phyloP scores from a whole-genome alignment of 257 asterid genomes.

The Jacaranda copaia region DNA sequence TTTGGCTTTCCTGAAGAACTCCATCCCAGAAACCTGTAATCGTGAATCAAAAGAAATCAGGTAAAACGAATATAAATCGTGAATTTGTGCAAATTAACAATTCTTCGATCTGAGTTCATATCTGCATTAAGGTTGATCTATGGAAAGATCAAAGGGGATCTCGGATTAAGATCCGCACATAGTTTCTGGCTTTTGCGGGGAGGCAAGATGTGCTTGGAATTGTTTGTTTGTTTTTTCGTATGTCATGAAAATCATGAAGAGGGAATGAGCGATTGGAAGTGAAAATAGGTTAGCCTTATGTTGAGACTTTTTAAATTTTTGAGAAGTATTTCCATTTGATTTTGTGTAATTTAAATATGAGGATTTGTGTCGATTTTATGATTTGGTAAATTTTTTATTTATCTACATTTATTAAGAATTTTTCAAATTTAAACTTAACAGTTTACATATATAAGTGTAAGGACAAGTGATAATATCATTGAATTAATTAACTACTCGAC shows the following conservation, averaged over 20 bases:
- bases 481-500: too few species aligned
- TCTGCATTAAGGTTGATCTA: constrained; percentile 34
- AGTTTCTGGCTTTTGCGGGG: background rate
- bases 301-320: too few species aligned
- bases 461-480: too few species aligned
- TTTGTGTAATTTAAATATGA: too few species aligned
- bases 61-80: background rate
- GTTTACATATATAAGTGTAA: too few species aligned
- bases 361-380: too few species aligned
- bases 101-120: constrained; percentile 4
- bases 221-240: background rate
- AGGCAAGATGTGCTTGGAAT: background rate
- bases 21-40: constrained; percentile 73
- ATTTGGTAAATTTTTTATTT: too few species aligned
- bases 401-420: too few species aligned
- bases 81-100: background rate
- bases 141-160: background rate
- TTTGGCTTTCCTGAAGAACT: constrained; percentile 70
- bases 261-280: background rate
- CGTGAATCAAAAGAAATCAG: background rate
- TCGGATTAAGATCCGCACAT: constrained; percentile 19
- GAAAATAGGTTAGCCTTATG: background rate
- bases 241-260: too few species aligned
- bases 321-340: too few species aligned
- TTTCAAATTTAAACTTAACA: too few species aligned